A percentile compares a stretch with the other conserved stretches of the same genome.
Evolutionary conservation across 768 basidiomycete genomes (phyloP).

Genomic region (Candolleomyces eurysporus): DNA sequence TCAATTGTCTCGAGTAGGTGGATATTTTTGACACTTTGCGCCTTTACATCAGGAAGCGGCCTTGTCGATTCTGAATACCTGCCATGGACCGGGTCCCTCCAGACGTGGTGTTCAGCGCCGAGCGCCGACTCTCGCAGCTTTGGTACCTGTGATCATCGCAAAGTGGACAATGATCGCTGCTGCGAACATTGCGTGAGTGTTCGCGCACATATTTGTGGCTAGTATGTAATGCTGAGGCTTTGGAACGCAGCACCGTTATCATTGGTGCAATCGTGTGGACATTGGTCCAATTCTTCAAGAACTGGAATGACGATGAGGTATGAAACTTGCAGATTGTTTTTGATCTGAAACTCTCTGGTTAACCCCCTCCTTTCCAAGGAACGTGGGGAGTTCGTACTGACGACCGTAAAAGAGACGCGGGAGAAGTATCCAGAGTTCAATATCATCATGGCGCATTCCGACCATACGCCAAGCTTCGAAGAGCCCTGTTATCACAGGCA

Average conservation of each 20-base stretch:
- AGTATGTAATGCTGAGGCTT: no score
- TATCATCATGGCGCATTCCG: not conserved
- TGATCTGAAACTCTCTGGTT: not conserved
- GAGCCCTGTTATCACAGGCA: conserved; percentile 1
- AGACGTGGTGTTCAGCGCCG: no score
- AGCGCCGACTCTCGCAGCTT: no score
- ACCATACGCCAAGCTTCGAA: not conserved
- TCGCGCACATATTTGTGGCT: no score
- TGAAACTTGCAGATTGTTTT: not conserved
- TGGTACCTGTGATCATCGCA: no score
- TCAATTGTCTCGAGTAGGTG: not conserved
- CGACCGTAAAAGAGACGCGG: not conserved
- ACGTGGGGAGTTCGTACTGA: not conserved
- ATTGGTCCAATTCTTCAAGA: not conserved
- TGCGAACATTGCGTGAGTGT: no score
- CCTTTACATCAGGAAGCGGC: not conserved
- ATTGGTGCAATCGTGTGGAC: not conserved
- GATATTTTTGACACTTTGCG: not conserved
- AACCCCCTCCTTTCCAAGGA: not conserved
- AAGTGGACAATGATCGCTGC: no score
- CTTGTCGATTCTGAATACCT: not conserved
- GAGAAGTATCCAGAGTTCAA: conserved; percentile 2
- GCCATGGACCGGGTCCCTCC: not conserved
- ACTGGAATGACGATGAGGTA: not conserved
- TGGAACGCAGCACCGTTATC: not conserved